Base-by-base conservation (phyloP, 129 eudicot species). In the Pseudognaphalium luteoalbum region DNA sequence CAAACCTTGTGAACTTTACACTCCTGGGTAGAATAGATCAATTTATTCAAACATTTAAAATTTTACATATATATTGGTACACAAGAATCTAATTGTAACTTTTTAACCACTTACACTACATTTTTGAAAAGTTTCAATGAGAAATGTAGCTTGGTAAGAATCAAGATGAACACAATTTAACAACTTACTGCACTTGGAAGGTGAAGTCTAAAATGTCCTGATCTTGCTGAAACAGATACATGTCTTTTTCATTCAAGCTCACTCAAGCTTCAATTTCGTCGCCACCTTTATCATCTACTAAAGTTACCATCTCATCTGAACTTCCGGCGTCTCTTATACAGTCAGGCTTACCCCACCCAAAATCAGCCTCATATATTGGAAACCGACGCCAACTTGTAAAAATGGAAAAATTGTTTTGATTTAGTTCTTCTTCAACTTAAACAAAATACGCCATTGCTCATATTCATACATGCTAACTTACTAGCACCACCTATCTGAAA, bases 281-380 rank as follows among this genome's bases (percentile, higher is more conserved):
- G 4, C 86, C 86, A 72, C 59, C 17, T 73, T 68, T 72, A 4
- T 77, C 74, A 66, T 82, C 86, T 68, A 82, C 50, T 66, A 82
- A 50, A 59, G 47, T 57, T 11, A 72, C 47, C 71, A 56, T 66
- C 28, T 82, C 72, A 25, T 14, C 20, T 12, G 70, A 30, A 58
- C 64, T 11, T 2, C 57, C 78, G 28, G 56, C 34, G 41, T 5
- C 63, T 65, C 76, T 77, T 41, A 6, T 65, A 80, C 82, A 82
- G 39, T 28, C 57, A 0, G 86, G 86, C 67, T 82, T 82, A 32
- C 82, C 86, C 86, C 86, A 82, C 2, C 86, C 86, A 34, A 82
- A 82, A 67, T 82, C 79, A 11, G 63, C 82, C n/a, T 82, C 82
- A n/a, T 82, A 77, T 22, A 78, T 28, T 2, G 79, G 80, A 57